Percentiles rank a stretch among this genome's conserved stretches.
Evolutionary conservation across 495 filamentous ascomycete genomes (phyloP).

Genomic region (Articulospora tetracladia): DNA sequence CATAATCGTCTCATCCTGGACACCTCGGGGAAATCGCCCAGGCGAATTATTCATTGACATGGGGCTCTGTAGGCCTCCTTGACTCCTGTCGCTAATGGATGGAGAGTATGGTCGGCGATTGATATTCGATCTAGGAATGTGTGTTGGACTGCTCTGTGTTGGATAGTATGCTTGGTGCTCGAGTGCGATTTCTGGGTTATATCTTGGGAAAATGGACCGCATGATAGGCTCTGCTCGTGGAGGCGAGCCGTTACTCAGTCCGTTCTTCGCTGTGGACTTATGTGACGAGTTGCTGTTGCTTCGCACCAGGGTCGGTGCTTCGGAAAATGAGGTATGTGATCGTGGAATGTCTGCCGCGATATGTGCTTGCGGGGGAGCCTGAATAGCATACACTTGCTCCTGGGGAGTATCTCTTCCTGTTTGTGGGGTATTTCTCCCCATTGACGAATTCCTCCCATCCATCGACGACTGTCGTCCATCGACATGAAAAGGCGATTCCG

Average conservation of each 20-base stretch:
- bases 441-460: not conserved
- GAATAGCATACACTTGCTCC: slow-evolving; percentile 16
- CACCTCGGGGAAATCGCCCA: slow-evolving; percentile 31
- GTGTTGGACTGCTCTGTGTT: slow-evolving; percentile 46
- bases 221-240: slow-evolving; percentile 40
- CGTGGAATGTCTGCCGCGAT: slow-evolving; percentile 34
- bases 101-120: slow-evolving; percentile 54
- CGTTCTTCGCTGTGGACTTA: slow-evolving; percentile 45
- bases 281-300: slow-evolving; percentile 41
- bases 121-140: slow-evolving; percentile 53
- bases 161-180: slow-evolving; percentile 67
- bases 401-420: slow-evolving; percentile 9
- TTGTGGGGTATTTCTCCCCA: not conserved
- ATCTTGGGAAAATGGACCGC: slow-evolving; percentile 77
- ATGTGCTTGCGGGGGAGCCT: slow-evolving; percentile 31
- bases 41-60: slow-evolving; percentile 27
- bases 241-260: slow-evolving; percentile 14
- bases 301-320: slow-evolving; percentile 45
- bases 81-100: slow-evolving; percentile 25
- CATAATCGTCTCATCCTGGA: slow-evolving; percentile 40
- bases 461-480: slow-evolving; percentile 27
- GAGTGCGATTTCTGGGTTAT: slow-evolving; percentile 66
- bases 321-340: slow-evolving; percentile 46
- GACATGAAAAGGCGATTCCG: slow-evolving; percentile 36
- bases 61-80: slow-evolving; percentile 27